Evolutionary conservation across 169 alveolate species (phyloP).

Genomic region (Cryptosporidium xiaoi): DNA sequence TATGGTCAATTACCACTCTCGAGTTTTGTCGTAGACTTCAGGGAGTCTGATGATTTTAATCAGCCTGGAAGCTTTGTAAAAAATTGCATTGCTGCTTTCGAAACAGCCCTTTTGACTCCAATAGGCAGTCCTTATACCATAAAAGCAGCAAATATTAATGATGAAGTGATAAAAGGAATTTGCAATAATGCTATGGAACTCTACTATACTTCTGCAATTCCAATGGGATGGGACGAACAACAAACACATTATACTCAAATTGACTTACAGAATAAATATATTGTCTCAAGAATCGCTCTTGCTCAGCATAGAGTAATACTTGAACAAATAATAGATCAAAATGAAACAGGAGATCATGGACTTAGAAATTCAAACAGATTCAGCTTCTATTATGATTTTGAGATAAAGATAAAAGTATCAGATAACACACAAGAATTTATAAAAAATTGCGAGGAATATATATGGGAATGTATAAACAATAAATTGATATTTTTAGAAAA

Average conservation of each 20-base stretch:
- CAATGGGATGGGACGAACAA: constrained; percentile 74
- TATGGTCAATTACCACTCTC: constrained; percentile 10
- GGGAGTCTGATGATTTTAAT: constrained; percentile 44
- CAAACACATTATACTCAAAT: constrained; percentile 37
- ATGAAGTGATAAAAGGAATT: constrained; percentile 15
- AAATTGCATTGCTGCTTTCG: constrained; percentile 68
- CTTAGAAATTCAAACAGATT: constrained; percentile 39
- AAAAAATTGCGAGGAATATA: constrained; percentile 30
- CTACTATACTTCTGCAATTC: constrained; percentile 47
- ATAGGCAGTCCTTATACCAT: constrained; percentile 55
- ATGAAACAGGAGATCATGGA: constrained; percentile 26
- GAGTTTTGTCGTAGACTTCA: constrained; percentile 63
- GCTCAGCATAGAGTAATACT: constrained; percentile 26
- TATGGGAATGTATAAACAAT: constrained; percentile 50
- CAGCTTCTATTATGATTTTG: background rate
- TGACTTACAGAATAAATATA: background rate
- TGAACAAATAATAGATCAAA: constrained; percentile 48
- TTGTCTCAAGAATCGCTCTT: constrained; percentile 67
- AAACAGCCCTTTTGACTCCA: constrained; percentile 44
- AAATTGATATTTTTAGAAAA: constrained; percentile 27
- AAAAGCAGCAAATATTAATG: constrained; percentile 1
- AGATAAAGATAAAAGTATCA: constrained; percentile 16
- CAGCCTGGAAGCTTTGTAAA: constrained; percentile 55
- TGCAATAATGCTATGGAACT: constrained; percentile 40
- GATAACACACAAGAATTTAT: constrained; percentile 35